Percentiles rank a stretch among this genome's conserved stretches.
Evolutionary conservation across 2,329 filamentous ascomycete genomes (phyloP).

Genomic region (Torrubiella hemipterigena): DNA sequence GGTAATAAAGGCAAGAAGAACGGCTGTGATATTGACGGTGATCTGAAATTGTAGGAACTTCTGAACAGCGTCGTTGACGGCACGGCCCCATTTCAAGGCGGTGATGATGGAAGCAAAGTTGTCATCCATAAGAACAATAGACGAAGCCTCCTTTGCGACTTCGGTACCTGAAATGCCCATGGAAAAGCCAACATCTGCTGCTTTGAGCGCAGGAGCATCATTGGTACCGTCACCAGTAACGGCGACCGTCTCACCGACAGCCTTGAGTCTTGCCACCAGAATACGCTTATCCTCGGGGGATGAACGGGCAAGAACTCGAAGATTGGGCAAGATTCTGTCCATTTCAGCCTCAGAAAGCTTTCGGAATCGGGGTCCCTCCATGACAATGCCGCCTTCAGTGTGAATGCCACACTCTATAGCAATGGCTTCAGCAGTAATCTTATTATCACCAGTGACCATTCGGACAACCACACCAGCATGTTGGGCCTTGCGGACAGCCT

Average conservation of each 20-base stretch:
- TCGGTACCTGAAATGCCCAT: slow-evolving; percentile 52
- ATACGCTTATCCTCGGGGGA: slow-evolving; percentile 57
- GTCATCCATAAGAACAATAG: slow-evolving; percentile 50
- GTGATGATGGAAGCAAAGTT: slow-evolving; percentile 49
- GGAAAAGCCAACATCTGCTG: slow-evolving; percentile 50
- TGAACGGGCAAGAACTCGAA: slow-evolving; percentile 53
- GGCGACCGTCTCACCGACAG: slow-evolving; percentile 46
- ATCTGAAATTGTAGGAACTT: slow-evolving; percentile 55
- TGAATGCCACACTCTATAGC: slow-evolving; percentile 61
- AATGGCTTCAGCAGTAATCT: slow-evolving; percentile 57
- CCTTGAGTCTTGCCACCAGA: slow-evolving; percentile 47
- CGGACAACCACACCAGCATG: slow-evolving; percentile 55
- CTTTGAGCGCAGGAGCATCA: slow-evolving; percentile 47
- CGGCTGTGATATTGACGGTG: slow-evolving; percentile 52
- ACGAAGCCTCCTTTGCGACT: slow-evolving; percentile 50
- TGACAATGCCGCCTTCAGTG: slow-evolving; percentile 44
- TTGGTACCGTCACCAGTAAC: slow-evolving; percentile 53
- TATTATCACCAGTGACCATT: slow-evolving; percentile 64
- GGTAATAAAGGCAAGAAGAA: slow-evolving; percentile 45
- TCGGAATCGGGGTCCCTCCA: slow-evolving; percentile 59
- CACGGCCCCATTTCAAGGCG: slow-evolving; percentile 49
- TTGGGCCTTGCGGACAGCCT: slow-evolving; percentile 51
- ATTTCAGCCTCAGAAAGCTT: slow-evolving; percentile 47
- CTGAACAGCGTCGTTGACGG: slow-evolving; percentile 50
- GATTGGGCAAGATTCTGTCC: slow-evolving; percentile 41